Evolutionary conservation across 192 early-diverging fungal species (phyloP).

Genomic region (Umbelopsis isabellina): DNA sequence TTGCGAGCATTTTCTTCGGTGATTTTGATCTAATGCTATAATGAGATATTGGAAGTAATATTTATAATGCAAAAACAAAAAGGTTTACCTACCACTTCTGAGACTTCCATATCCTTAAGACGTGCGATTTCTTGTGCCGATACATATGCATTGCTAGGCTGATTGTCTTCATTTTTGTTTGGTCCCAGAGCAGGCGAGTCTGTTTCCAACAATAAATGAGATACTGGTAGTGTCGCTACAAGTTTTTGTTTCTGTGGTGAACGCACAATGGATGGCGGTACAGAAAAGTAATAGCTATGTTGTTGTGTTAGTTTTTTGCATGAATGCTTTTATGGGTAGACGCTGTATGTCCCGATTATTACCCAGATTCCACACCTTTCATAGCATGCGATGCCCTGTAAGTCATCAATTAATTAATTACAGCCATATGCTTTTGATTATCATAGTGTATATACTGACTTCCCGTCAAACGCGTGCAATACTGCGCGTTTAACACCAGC

Average conservation of each 20-base stretch:
- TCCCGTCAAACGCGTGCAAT: conserved; percentile 62
- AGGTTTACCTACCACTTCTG: conserved; percentile 43
- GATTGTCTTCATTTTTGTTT: conserved; percentile 52
- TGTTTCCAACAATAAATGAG: conserved; percentile 56
- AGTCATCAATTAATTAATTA: background rate
- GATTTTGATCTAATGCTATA: conserved; percentile 7
- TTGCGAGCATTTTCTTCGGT: conserved; percentile 19
- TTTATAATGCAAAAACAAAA: background rate
- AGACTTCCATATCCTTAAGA: conserved; percentile 49
- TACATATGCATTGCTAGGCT: conserved; percentile 48
- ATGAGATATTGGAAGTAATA: too few relatives aligned
- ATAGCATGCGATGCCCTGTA: conserved; percentile 45
- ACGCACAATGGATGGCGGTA: conserved; percentile 55
- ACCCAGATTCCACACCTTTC: conserved; percentile 45
- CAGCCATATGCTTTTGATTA: background rate
- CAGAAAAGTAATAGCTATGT: conserved; percentile 52
- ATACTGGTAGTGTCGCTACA: conserved; percentile 47
- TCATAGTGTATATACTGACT: conserved; percentile 28
- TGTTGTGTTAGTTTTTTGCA: background rate
- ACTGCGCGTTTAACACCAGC: conserved; percentile 51
- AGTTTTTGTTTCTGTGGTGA: conserved; percentile 53
- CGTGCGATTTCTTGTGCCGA: conserved; percentile 54
- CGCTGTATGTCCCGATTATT: background rate
- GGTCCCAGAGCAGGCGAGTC: conserved; percentile 60
- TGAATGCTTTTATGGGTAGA: background rate